phyloP scores from a whole-genome alignment of 2,329 filamentous ascomycete species.

The Penicillium psychrosexuale region DNA sequence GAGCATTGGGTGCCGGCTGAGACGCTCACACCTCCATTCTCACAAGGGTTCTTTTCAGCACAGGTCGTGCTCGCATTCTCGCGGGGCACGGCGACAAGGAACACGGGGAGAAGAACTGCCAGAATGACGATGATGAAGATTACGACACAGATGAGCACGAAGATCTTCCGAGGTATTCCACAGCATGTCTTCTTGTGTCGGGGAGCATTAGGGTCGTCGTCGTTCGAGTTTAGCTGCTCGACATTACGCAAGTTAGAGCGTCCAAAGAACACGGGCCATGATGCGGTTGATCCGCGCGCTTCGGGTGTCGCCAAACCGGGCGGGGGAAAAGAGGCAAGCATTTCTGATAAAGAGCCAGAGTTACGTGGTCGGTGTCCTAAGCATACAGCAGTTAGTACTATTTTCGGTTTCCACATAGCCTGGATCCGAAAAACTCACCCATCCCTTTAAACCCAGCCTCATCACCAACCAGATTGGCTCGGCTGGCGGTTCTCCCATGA shows the following conservation, averaged over 20 bases:
- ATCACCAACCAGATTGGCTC: conserved; percentile 46
- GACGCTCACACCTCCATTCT: conserved; percentile 77
- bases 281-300: conserved; percentile 29
- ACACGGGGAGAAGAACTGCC: conserved; percentile 74
- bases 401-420: not conserved
- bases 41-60: conserved; percentile 60
- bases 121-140: conserved; percentile 71
- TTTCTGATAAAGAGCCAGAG: conserved; percentile 60
- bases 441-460: conserved; percentile 28
- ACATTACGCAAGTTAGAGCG: conserved; percentile 35
- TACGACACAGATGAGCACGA: conserved; percentile 64
- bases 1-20: conserved; percentile 67
- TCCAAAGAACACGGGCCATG: conserved; percentile 41
- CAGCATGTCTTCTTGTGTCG: conserved; percentile 63
- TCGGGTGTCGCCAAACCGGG: conserved; percentile 53
- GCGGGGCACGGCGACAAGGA: conserved; percentile 59
- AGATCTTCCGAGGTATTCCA: conserved; percentile 76
- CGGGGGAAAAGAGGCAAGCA: conserved; percentile 63
- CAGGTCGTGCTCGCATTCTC: conserved; percentile 52
- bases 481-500: conserved; percentile 66
- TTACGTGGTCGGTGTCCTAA: conserved; percentile 32
- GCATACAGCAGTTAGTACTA: conserved; percentile 3
- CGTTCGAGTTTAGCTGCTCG: conserved; percentile 22
- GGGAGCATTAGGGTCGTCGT: conserved; percentile 29
- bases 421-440: conserved; percentile 22